Evolutionary conservation across 2,329 filamentous ascomycete species (phyloP), one percentile per base, ranked within the genome.

Genomic region (Sporothrix curviconia): DNA sequence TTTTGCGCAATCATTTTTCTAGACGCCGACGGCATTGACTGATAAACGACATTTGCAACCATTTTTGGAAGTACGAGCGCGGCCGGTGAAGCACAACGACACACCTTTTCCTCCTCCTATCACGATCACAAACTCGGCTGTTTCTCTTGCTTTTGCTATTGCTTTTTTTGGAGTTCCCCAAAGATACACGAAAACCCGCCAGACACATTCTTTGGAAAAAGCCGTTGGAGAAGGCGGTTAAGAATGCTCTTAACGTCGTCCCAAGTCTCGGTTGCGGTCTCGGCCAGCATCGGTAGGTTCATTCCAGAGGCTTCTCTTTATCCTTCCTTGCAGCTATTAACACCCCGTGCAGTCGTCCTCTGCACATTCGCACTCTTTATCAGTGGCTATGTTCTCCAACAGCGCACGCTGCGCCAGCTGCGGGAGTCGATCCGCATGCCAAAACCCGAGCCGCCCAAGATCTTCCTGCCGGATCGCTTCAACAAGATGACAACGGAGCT

Each of bases 331-430:
- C 46, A 25, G 4, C 28, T 7, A 17, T n/a, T 19, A 32, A 19
- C 42, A 44, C 25, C 17, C 11, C 28, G 5, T 25, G 30, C 59
- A 86, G 87, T 96, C 59, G 75, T 89, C 62, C 69, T 89, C 25
- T 96, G 90, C 72, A 95, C 91, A 3, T 71, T 85, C 37, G 82
- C 91, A 4, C 83, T 96, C 25, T 96, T 96, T 70, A 78, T 96
- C 32, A 90, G 89, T 53, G 92, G 92, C 66, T 96, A 95, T 70
- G 81, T 85, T 3, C 80, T 96, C 55, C 92, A 96, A 67, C 92
- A 96, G 71, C 84, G 90, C 65, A 94, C 90, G 0, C 82, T 96
- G 4, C 82, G 81, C 61, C 86, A 86, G 64, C 79, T 96, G 32
- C 88, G 92, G 65, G 76, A 78, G 57, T 88, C 88, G 17, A 86